Evolutionary conservation across 1,284 basidiomycete genomes (phyloP), one percentile per base, ranked within the genome.

Genomic region (Puccinia triticina): DNA sequence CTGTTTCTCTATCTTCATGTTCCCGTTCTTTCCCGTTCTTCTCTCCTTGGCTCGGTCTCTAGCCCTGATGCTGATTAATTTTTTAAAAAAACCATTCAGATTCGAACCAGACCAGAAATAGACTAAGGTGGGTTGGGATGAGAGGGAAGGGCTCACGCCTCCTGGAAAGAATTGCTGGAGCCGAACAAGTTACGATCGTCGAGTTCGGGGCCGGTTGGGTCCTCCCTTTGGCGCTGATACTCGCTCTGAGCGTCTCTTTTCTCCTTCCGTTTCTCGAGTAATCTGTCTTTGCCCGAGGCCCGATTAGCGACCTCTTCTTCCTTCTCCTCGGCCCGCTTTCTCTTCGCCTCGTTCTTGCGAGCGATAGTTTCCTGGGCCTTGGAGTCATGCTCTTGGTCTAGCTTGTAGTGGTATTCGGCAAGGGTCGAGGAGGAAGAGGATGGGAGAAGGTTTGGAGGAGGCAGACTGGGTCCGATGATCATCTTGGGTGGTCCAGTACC

Each of bases 161-260:
- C 76, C 43, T 77, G 76, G 59, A 77, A 77, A 43, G 57, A 64
- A 67, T 48, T 50, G n/a, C 46, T 61, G 1, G 59, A 46, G 59
- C 76, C 76, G 46, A 77, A 77, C 37, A 77, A n/a, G 37, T 23
- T 50, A 18, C 61, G 55, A 50, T 77, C 76, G 43, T 77, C 76
- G 26, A 77, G 76, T 34, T 64, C 76, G 18, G 29, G 23, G 32
- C n/a, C 76, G 14, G 76, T 77, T 8, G 34, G 32, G 34, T 77
- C 76, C 8, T 77, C 76, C 32, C 34, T 61, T 18, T 61, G 34
- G 26, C 76, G 55, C 29, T 66, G 57, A 37, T 77, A 77, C 34
- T 61, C 61, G n/a, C n/a, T 29, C 34, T 66, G 57, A 48, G 55
- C 61, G 29, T 77, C 76, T 18, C 76, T 12, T 34, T 66, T 66